Percentiles rank a stretch among this genome's conserved stretches.
Evolutionary conservation across 495 filamentous ascomycete species (phyloP).

Genomic region (Beverwykella pulmonaria): DNA sequence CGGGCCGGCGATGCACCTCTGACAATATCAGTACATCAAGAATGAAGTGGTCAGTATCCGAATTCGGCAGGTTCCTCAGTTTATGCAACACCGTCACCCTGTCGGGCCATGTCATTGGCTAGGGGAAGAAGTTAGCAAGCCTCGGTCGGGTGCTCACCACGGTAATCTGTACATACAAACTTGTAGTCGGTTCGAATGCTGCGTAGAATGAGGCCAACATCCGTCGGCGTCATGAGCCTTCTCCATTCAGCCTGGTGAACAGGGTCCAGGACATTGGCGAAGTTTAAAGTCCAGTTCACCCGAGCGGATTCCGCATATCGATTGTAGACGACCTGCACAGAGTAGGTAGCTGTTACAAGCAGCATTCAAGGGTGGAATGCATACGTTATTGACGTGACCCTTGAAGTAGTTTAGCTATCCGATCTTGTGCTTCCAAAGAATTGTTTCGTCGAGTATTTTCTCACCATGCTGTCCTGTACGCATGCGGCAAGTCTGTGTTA

Average conservation of each 20-base stretch:
- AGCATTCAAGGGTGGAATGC: too few relatives aligned
- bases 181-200: conserved; percentile 87
- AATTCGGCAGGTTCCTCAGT: conserved; percentile 58
- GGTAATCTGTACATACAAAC: conserved; percentile 66
- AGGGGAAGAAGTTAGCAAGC: conserved; percentile 9
- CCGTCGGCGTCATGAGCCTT: conserved; percentile 66
- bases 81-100: conserved; percentile 87
- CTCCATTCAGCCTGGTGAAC: conserved; percentile 67
- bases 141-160: not conserved
- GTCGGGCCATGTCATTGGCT: conserved; percentile 92
- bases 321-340: conserved; percentile 61
- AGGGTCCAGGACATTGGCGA: conserved; percentile 70
- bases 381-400: conserved; percentile 80
- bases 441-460: conserved; percentile 22
- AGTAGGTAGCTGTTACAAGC: too few relatives aligned
- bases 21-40: conserved; percentile 71
- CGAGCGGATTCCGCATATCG: conserved; percentile 84
- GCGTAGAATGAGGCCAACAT: conserved; percentile 75
- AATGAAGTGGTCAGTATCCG: conserved; percentile 56
- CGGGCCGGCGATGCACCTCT: conserved; percentile 75
- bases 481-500: conserved; percentile 19
- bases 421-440: conserved; percentile 6
- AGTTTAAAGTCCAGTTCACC: conserved; percentile 80
- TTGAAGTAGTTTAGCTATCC: conserved; percentile 34
- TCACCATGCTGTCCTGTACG: conserved; percentile 62